These are phyloP conservation scores for Leucaena leucocephala DNA, from an alignment of 306 rosid genomes.

Conservation along the genomic window DNA sequence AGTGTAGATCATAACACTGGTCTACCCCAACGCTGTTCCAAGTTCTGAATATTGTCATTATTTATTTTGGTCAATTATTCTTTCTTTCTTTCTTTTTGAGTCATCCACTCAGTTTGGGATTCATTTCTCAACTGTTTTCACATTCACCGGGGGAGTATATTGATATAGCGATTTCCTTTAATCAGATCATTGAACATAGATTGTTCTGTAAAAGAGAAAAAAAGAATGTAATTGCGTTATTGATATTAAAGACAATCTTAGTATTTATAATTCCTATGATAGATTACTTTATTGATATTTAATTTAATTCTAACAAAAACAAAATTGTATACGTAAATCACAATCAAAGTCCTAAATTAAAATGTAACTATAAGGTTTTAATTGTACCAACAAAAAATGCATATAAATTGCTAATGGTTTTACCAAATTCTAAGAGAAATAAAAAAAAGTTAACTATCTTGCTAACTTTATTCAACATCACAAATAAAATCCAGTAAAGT, in stretches of 20 bases:
- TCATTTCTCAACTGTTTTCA: neutral
- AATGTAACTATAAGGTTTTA: neutral
- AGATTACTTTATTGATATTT: neutral
- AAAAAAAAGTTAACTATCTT: neutral
- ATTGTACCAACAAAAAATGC: neutral
- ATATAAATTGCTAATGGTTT: neutral
- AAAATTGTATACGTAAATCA: neutral
- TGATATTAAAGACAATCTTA: neutral
- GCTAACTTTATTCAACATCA: neutral
- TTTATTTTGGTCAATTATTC: neutral
- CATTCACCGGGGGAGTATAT: neutral
- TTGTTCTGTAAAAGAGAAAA: neutral
- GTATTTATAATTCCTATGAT: neutral
- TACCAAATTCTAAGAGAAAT: neutral
- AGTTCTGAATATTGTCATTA: conserved; percentile 50
- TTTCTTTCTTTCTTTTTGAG: neutral
- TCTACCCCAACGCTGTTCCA: conserved; percentile 68
- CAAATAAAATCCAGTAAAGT: neutral
- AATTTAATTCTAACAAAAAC: neutral
- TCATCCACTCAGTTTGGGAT: neutral
- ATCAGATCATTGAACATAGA: neutral
- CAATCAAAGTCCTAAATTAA: neutral
- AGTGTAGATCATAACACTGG: conserved; percentile 76
- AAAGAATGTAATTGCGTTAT: conserved; percentile 1
- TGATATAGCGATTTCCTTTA: neutral